Conservation (phyloP, 352 stramenopile genomes). For the Globisporangium abappressorium region DNA sequence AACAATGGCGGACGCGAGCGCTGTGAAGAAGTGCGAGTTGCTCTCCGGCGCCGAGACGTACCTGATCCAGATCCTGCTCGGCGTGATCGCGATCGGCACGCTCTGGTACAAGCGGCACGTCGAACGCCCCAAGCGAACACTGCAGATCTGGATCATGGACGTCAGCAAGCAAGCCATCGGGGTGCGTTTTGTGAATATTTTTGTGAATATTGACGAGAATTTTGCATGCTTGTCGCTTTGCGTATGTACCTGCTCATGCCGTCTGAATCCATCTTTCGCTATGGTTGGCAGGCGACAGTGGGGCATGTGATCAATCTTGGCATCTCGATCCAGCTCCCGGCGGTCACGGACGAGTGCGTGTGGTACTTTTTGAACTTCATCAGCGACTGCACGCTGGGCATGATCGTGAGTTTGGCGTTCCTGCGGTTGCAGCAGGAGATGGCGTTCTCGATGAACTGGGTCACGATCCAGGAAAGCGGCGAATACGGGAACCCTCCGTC, state of each 20-base stretch:
- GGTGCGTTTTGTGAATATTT: conserved; percentile 13
- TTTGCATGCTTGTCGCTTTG: background rate
- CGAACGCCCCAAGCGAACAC: conserved; percentile 57
- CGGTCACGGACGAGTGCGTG: conserved; percentile 78
- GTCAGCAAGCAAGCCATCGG: conserved; percentile 84
- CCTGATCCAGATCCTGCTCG: conserved; percentile 64
- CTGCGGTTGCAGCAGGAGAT: conserved; percentile 74
- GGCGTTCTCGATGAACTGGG: conserved; percentile 69
- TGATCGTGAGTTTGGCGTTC: conserved; percentile 71
- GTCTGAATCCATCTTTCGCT: background rate
- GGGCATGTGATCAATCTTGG: conserved; percentile 74
- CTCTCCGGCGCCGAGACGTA: conserved; percentile 72
- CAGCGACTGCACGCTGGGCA: conserved; percentile 77
- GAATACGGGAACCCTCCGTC: conserved; percentile 74
- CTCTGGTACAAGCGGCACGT: conserved; percentile 87
- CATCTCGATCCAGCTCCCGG: conserved; percentile 66
- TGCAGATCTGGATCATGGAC: conserved; percentile 79
- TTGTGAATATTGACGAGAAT: background rate
- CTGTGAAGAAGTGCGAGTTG: conserved; percentile 45
- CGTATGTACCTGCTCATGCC: background rate
- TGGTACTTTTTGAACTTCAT: conserved; percentile 89
- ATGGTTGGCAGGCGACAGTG: conserved; percentile 33
- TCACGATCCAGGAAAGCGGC: conserved; percentile 70
- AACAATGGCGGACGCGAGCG: conserved; percentile 18
- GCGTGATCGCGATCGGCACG: conserved; percentile 58